Base-by-base conservation (phyloP, 345 rosid species). In the Lepidium didymum region DNA sequence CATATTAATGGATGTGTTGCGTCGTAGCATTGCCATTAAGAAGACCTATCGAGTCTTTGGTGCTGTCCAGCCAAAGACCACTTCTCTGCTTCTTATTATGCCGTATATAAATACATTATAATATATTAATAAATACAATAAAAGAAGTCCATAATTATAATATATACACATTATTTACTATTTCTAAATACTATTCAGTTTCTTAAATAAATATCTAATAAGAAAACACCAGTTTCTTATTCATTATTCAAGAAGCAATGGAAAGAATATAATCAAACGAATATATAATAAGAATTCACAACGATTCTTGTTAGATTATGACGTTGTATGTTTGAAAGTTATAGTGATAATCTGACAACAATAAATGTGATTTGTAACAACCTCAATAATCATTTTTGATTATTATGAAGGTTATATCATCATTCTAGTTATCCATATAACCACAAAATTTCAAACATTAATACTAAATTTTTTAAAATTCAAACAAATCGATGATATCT, bases 51-150 rank as follows among this genome's bases (percentile, higher is more conserved):
- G 34, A 42, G 25, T 15, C 38, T 50, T 66, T 66, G 67, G 77
- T 73, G 77, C 77, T 73, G 67, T 73, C 77, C 77, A 73, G 62
- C 77, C 72, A 66, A 65, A n/a, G 55, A 33, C 71, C 77, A 73
- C 77, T 65, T 73, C 54, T 65, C 67, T 73, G 50, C 65, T 41
- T 34, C 31, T 41, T 34, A 40, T 49, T 62, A 55, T 72, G 57
- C 51, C 51, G 34, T 27, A 71, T 56, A 43, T 29, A 29, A 70
- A 29, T 31, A 70, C 47, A 34, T 3, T 53, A 49, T 43, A 25
- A 53, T 25, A 19, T 56, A 34, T 43, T 21, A 49, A 52, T 34
- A 31, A n/a, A 29, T 42, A 31, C 60, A 19, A 41, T 29, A 29
- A 36, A 49, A 38, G 4, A 27, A 13, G 14, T 68, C 8, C 49